Evolutionary conservation across 768 basidiomycete genomes (phyloP).

Genomic region (Rhizopogon vinicolor): DNA sequence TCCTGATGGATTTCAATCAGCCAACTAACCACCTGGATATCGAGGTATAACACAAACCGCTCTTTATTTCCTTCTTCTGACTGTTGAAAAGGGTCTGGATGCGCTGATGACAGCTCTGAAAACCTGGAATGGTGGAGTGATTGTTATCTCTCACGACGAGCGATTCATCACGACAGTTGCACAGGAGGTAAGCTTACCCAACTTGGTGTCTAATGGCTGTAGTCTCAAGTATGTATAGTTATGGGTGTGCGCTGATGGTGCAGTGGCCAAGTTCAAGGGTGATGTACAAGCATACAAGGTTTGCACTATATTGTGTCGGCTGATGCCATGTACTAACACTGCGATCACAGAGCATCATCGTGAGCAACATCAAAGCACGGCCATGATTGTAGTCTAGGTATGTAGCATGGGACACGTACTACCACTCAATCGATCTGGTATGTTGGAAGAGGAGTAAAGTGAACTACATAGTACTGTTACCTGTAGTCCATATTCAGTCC

Average conservation of each 20-base stretch:
- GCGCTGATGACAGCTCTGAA: slow-evolving; percentile 83
- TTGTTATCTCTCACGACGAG: slow-evolving; percentile 94
- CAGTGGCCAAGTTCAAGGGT: slow-evolving; percentile 78
- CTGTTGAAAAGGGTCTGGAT: slow-evolving; percentile 75
- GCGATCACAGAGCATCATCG: slow-evolving; percentile 61
- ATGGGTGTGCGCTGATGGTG: slow-evolving; percentile 89
- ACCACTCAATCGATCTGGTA: not conserved
- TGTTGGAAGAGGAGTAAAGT: not conserved
- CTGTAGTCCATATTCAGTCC: no score
- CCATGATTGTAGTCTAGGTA: slow-evolving; percentile 28
- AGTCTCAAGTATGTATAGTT: slow-evolving; percentile 43
- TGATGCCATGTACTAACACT: slow-evolving; percentile 5
- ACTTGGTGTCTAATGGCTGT: not conserved
- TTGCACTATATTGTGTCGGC: slow-evolving; percentile 5
- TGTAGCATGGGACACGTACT: not conserved
- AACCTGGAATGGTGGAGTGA: slow-evolving; percentile 87
- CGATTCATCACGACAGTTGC: slow-evolving; percentile 90
- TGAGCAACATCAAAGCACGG: slow-evolving; percentile 62
- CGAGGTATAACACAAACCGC: slow-evolving; percentile 42
- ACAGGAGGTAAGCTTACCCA: slow-evolving; percentile 50
- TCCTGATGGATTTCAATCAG: slow-evolving; percentile 28
- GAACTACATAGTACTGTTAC: not conserved
- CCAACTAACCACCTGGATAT: slow-evolving; percentile 97
- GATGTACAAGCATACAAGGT: slow-evolving; percentile 94
- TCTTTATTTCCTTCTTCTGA: slow-evolving; percentile 6